Evolutionary conservation across 148 eudicot species (phyloP).

Genomic region (Chenopodium album): DNA sequence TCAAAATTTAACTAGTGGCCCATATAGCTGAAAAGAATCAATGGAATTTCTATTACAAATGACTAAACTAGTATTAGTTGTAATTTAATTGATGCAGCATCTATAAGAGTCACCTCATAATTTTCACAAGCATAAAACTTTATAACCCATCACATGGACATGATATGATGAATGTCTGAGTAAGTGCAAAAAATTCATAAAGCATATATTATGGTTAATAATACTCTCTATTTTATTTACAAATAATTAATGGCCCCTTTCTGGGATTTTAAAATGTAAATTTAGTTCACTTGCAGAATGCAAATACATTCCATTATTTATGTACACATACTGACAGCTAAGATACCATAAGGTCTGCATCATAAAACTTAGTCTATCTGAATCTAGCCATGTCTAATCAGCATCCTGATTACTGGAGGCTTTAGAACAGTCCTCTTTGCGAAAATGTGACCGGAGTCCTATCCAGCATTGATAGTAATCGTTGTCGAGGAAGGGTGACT

Average conservation of each 20-base stretch:
- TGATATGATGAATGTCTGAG: neutral
- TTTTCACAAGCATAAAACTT: neutral
- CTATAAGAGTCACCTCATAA: neutral
- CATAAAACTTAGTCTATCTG: neutral
- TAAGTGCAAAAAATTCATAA: neutral
- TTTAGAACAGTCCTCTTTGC: slow-evolving; percentile 10
- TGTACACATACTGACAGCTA: slow-evolving; percentile 1
- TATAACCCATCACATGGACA: neutral
- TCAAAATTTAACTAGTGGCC: neutral
- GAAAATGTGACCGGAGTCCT: slow-evolving; percentile 78
- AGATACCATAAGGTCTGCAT: neutral
- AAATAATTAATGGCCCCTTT: neutral
- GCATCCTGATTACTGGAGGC: neutral
- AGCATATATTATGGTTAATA: neutral
- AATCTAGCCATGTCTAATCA: neutral
- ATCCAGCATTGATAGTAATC: slow-evolving; percentile 98
- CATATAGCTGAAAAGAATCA: neutral
- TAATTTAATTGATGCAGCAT: neutral
- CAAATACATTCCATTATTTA: neutral
- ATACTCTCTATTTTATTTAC: neutral
- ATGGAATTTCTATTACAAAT: no score
- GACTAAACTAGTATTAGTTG: neutral
- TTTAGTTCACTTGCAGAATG: neutral
- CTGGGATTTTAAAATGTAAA: neutral
- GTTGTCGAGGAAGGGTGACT: slow-evolving; percentile 69